Base-by-base conservation (phyloP, 2,329 filamentous ascomycete genomes). In the Dactylellina leptospora region DNA sequence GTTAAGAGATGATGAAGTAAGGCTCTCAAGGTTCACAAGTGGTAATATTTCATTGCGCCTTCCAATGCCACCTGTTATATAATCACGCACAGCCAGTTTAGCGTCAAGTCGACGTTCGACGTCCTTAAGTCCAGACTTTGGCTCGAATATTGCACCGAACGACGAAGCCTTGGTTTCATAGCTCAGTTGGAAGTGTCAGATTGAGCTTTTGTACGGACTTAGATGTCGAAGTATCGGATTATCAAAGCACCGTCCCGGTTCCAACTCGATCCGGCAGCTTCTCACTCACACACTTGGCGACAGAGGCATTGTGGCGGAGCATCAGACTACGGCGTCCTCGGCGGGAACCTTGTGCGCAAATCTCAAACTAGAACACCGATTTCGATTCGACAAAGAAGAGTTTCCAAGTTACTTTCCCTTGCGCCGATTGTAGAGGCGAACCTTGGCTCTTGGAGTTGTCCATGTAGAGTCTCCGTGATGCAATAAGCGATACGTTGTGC, bases 181-280 rank as follows among this genome's bases (percentile, higher is more conserved):
- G n/a, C n/a, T n/a, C n/a, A n/a, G n/a, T n/a, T 33, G 6, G 30
- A 33, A 33, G 30, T 6, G 30, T 6, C 30, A 33, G 6, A 33
- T 42, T 42, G 9, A n/a, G n/a, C n/a, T n/a, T n/a, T n/a, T n/a
- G n/a, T 16, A 27, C 45, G 22, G 45, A 28, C 9, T 36, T 53
- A 53, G 28, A 53, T 20, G 10, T 13, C n/a, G 13, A 53, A 53
- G 1, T 8, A 45, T 53, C 48, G 48, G 48, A 53, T 53, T 23
- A 53, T 53, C 16, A 38, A 53, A 20, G 9, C 16, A 53, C 48
- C 48, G 48, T n/a, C 16, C 48, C 48, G 48, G n/a, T n/a, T n/a
- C n/a, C n/a, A n/a, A n/a, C n/a, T n/a, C n/a, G n/a, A n/a, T n/a
- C n/a, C n/a, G n/a, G 38, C 38, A 42, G n/a, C n/a, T n/a, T n/a